phyloP scores from a whole-genome alignment of 768 basidiomycete genomes.

The Leccinum fibrillosum region DNA sequence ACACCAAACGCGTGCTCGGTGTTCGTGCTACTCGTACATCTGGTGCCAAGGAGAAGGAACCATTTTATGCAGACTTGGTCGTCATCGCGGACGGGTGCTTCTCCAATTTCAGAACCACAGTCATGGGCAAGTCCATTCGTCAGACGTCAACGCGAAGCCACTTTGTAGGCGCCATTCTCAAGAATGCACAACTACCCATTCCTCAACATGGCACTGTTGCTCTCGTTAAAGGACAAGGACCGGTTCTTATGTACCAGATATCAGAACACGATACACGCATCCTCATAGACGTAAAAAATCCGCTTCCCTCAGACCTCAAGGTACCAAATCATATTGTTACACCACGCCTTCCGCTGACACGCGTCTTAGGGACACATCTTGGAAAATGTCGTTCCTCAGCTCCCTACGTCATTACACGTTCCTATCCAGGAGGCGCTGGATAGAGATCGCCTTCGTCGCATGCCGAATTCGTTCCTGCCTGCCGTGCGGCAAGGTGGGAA shows the following conservation, averaged over 20 bases:
- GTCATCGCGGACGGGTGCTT: constrained; percentile 93
- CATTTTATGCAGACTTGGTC: constrained; percentile 72
- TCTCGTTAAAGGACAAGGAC: constrained; percentile 76
- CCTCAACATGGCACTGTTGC: constrained; percentile 81
- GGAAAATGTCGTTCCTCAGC: constrained; percentile 69
- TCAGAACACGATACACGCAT: constrained; percentile 86
- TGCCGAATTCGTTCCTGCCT: constrained; percentile 96
- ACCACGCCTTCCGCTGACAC: constrained; percentile 1
- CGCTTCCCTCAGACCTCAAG: constrained; percentile 80
- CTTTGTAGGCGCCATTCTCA: constrained; percentile 83
- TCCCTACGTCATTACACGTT: constrained; percentile 68
- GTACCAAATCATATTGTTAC: constrained; percentile 31
- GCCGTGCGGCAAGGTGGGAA: constrained; percentile 59
- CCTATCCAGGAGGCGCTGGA: constrained; percentile 68
- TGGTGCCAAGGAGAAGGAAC: constrained; percentile 38
- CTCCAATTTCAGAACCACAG: constrained; percentile 79
- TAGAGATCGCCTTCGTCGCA: constrained; percentile 77
- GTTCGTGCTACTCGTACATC: constrained; percentile 53
- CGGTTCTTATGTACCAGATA: constrained; percentile 93
- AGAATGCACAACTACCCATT: constrained; percentile 71
- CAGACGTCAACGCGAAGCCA: constrained; percentile 65
- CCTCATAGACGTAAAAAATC: constrained; percentile 84
- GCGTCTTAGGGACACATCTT: constrained; percentile 60
- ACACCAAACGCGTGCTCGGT: constrained; percentile 55
- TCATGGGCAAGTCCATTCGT: constrained; percentile 50